A percentile compares a stretch with the other conserved stretches of the same genome.
Evolutionary conservation across 306 rosid species (phyloP).

Genomic region (Astragalus membranaceus): DNA sequence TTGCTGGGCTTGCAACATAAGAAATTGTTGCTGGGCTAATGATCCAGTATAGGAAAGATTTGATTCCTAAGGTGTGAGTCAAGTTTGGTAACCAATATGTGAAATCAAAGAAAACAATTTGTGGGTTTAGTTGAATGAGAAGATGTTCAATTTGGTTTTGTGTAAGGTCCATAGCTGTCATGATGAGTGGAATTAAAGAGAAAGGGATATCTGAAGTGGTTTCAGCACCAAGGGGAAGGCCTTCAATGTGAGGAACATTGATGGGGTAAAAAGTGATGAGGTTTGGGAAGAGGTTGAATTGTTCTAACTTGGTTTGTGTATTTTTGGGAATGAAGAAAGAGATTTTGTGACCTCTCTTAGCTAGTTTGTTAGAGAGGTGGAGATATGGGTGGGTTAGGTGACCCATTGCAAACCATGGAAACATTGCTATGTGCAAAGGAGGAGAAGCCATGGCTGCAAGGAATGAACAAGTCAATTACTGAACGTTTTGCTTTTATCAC

Average conservation of each 20-base stretch:
- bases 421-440: constrained; percentile 27
- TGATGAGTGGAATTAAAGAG: background rate
- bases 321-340: constrained; percentile 26
- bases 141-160: constrained; percentile 4
- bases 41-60: constrained; percentile 11
- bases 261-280: constrained; percentile 20
- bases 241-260: constrained; percentile 20
- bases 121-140: constrained; percentile 9
- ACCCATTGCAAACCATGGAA: constrained; percentile 38
- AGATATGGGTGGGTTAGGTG: constrained; percentile 26
- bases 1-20: background rate
- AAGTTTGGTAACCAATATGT: constrained; percentile 18
- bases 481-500: too few relatives aligned
- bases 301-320: constrained; percentile 11
- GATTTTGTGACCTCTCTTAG: constrained; percentile 25
- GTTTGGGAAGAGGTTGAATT: constrained; percentile 16
- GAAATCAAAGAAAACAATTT: constrained; percentile 31
- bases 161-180: constrained; percentile 30
- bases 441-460: constrained; percentile 11
- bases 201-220: constrained; percentile 22
- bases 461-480: too few relatives aligned
- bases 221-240: constrained; percentile 20
- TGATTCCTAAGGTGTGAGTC: constrained; percentile 11
- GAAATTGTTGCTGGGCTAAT: constrained; percentile 13
- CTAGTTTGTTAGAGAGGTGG: constrained; percentile 32